Conservation (phyloP, 2,329 filamentous ascomycete genomes). For the Trichoderma semiorbis region DNA sequence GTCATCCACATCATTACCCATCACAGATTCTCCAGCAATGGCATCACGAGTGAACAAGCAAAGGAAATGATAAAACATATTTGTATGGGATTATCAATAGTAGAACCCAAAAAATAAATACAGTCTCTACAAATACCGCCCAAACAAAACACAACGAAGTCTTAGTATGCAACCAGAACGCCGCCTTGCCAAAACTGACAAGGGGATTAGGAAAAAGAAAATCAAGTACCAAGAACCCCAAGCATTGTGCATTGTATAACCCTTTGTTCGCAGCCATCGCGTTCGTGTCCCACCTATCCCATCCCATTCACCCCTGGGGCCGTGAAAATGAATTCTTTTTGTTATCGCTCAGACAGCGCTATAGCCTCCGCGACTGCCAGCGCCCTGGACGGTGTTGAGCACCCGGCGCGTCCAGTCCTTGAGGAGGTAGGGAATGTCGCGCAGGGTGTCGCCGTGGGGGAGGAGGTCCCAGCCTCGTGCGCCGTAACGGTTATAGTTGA, state of each 20-base stretch:
- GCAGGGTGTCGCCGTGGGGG: conserved; percentile 86
- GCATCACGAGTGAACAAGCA: neutral
- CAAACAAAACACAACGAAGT: conserved; percentile 28
- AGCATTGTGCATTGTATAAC: conserved; percentile 17
- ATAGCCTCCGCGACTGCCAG: conserved; percentile 84
- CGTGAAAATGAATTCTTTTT: neutral
- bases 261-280: neutral
- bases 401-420: conserved; percentile 83
- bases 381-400: conserved; percentile 78
- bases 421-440: conserved; percentile 86
- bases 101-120: conserved; percentile 15
- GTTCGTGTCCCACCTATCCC: neutral
- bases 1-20: neutral
- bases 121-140: conserved; percentile 23
- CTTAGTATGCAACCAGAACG: conserved; percentile 28
- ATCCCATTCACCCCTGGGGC: neutral
- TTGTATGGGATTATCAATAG: conserved; percentile 14
- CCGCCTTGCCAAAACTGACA: conserved; percentile 20
- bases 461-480: conserved; percentile 92
- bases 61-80: neutral
- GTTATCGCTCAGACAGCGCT: conserved; percentile 70
- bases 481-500: conserved; percentile 97
- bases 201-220: neutral
- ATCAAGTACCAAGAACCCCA: conserved; percentile 16
- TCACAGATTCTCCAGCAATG: neutral